Conservation (phyloP, 2,329 filamentous ascomycete genomes). For the Fusarium sp. region DNA sequence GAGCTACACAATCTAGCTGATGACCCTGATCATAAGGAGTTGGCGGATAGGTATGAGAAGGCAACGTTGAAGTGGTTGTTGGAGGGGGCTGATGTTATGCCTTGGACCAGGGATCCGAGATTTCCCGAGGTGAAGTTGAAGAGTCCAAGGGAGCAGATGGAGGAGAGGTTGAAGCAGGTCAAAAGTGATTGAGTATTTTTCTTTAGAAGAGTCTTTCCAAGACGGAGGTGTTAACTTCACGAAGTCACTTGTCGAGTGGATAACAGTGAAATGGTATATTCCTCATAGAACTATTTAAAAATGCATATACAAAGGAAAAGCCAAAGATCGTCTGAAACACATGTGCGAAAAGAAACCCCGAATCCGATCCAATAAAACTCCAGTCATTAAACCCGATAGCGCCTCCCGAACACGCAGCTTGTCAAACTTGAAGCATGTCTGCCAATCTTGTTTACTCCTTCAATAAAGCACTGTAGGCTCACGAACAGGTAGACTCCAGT, state of each 20-base stretch:
- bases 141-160: slow-evolving; percentile 29
- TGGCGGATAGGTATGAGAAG: slow-evolving; percentile 44
- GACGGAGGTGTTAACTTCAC: too few relatives aligned
- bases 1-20: slow-evolving; percentile 58
- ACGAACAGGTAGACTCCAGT: slow-evolving; percentile 12
- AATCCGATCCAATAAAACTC: not conserved
- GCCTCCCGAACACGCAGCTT: too few relatives aligned
- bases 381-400: not conserved
- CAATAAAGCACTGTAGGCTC: not conserved
- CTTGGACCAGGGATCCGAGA: slow-evolving; percentile 53
- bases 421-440: not conserved
- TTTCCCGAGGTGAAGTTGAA: slow-evolving; percentile 48
- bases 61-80: slow-evolving; percentile 57
- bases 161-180: slow-evolving; percentile 39
- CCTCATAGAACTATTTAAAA: not conserved
- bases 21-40: slow-evolving; percentile 40
- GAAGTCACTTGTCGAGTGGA: too few relatives aligned
- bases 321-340: not conserved
- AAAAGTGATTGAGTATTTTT: not conserved
- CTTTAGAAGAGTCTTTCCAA: too few relatives aligned
- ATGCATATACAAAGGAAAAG: not conserved
- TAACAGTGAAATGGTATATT: too few relatives aligned
- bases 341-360: not conserved
- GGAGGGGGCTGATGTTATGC: slow-evolving; percentile 53
- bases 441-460: too few relatives aligned